Evolutionary conservation across 73 alveolate species (phyloP), one percentile per base, ranked within the genome.

Genomic region (Tetrahymena borealis): DNA sequence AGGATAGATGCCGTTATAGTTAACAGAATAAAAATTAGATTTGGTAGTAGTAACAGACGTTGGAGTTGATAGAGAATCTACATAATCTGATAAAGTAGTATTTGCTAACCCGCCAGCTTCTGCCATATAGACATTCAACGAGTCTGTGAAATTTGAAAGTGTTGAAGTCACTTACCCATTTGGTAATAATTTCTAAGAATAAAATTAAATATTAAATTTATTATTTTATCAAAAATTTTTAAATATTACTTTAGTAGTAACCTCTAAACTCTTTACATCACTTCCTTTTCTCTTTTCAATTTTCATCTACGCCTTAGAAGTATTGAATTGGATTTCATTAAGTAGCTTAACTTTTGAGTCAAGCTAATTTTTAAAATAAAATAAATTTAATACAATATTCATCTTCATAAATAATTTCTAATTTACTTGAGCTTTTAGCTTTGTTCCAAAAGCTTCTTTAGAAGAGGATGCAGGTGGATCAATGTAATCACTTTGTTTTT

Each of bases 111-210:
- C 78, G 39, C 93, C 90, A 10, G 95, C 95, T 32, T 91, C 78
- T 0, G 95, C 91, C 38, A 93, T 93, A 38, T 93, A 93, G 12
- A 92, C 95, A 93, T 79, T 79, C 15, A 93, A 60, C 3, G 95
- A 91, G 41, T 93, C 95, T 31, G 90, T 93, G 33, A 93, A 93
- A 85, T 79, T 24, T 13, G 90, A 32, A 38, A 41, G 24, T 90
- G 38, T 31, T 79, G 40, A 20, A n/a, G 33, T 33, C 38, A 85
- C 33, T 39, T 77, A 40, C 39, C 95, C 39, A 93, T 93, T 32
- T 28, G 33, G 39, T 32, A 39, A 28, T 43, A 91, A 32, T 78
- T 42, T 93, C 95, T 93, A 12, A 31, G 35, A 32, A 79, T 90
- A 2, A 93, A 79, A 39, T 79, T 11, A 38, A 92, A 41, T 1